Evolutionary conservation across 2,329 filamentous ascomycete genomes (phyloP), one percentile per base, ranked within the genome.

Genomic region (Gliomastix tumulicola): DNA sequence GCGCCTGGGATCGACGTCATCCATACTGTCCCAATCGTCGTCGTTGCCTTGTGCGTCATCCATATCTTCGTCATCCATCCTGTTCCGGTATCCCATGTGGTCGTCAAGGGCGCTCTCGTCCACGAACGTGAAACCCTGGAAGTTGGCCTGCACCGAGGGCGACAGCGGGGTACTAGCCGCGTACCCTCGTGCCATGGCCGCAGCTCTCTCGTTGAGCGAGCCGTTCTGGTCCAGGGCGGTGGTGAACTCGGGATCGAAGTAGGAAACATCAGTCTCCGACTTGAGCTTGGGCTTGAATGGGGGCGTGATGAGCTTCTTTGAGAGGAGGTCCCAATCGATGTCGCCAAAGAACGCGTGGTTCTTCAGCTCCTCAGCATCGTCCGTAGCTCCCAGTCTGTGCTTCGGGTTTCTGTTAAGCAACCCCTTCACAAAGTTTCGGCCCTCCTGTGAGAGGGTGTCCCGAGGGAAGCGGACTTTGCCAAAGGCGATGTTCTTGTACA

Each of bases 401-500:
- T 88, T 94, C 33, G 92, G 92, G 59, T 98, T 98, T 54, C 92
- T 81, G 67, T 98, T 98, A 38, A 98, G 76, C 43, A 98, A 68
- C 16, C 92, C 92, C 69, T 98, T 98, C 55, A 98, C 92, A 53
- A 98, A 98, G 62, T 95, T 97, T 41, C 92, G 79, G 41, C 92
- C 92, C 60, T 98, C 92, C 28, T 88, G 84, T 42, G 88, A 96
- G 21, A 98, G 69, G 2, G 92, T 94, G 59, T 98, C 92, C 46
- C 89, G 79, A 7, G 92, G 92, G 60, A 98, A 98, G 42, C 92
- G 77, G 40, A 98, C 92, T 59, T 98, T 98, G 56, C 92, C 92
- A 55, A 98, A 98, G 0, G 92, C 92, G 57, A 98, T 98, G 66
- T 98, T 98, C 71, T 98, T 98, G 71, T 98, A 98, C 92, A 98